These are phyloP conservation scores for Saturnispora mendoncae DNA, from an alignment of 805 yeast genomes.

Conservation along the genomic window DNA sequence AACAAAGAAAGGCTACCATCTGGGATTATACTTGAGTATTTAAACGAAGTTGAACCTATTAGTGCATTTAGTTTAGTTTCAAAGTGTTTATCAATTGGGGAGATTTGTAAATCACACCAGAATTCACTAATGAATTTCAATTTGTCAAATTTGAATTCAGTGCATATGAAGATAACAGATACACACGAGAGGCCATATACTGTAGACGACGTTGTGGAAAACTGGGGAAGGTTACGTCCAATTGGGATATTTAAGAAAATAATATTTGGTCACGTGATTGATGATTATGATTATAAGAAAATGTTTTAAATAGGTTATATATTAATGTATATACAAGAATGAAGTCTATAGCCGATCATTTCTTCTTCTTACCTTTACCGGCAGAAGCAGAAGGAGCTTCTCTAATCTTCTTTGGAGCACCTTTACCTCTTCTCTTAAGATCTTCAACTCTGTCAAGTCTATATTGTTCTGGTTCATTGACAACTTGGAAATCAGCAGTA, in stretches of 20 bases:
- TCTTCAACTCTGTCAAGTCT: constrained; percentile 54
- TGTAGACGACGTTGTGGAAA: constrained; percentile 16
- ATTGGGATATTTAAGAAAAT: constrained; percentile 17
- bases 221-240: constrained; percentile 23
- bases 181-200: constrained; percentile 2
- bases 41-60: background rate
- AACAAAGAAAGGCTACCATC: constrained; percentile 61
- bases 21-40: constrained; percentile 34
- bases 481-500: constrained; percentile 32
- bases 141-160: constrained; percentile 18
- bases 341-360: background rate
- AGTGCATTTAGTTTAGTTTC: constrained; percentile 23
- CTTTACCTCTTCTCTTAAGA: constrained; percentile 80
- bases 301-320: constrained; percentile 19
- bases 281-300: constrained; percentile 24
- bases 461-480: constrained; percentile 62
- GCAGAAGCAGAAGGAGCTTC: constrained; percentile 29
- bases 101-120: constrained; percentile 24
- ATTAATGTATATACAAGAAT: background rate
- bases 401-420: constrained; percentile 73
- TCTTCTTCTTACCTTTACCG: constrained; percentile 34
- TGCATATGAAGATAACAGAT: constrained; percentile 4
- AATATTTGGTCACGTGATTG: constrained; percentile 25
- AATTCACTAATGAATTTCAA: constrained; percentile 26
- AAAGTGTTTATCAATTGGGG: constrained; percentile 21